phyloP scores from a whole-genome alignment of 2,329 filamentous ascomycete species.

The Xylariomycetidae sp. region DNA sequence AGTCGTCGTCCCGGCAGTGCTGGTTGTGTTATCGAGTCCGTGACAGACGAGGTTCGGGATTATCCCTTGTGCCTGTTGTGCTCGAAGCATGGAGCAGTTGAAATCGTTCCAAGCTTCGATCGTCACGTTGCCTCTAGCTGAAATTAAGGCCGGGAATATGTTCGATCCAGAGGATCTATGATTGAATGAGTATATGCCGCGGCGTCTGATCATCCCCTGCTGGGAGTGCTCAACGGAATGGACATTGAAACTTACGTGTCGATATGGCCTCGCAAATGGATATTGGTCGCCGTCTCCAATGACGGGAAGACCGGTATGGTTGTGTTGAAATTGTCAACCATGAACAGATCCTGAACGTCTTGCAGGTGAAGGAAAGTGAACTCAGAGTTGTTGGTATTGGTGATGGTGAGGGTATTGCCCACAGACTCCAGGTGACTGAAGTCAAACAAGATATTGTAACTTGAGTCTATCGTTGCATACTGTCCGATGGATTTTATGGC shows the following conservation, averaged over 20 bases:
- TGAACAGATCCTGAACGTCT: neutral
- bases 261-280: conserved; percentile 6
- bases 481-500: neutral
- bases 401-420: neutral
- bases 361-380: conserved; percentile 3
- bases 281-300: conserved; percentile 4
- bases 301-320: conserved; percentile 1
- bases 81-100: conserved; percentile 9
- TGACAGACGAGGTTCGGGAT: conserved; percentile 6
- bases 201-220: no score
- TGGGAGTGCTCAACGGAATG: no score
- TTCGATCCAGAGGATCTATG: conserved; percentile 5
- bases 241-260: conserved; percentile 9
- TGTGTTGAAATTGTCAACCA: conserved; percentile 6
- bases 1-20: no score
- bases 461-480: neutral
- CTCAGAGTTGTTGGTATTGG: conserved; percentile 7
- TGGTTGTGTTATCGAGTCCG: conserved; percentile 3
- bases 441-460: neutral
- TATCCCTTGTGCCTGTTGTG: conserved; percentile 2
- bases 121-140: conserved; percentile 3
- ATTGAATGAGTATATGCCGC: no score
- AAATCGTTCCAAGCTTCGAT: conserved; percentile 11
- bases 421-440: neutral
- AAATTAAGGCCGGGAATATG: conserved; percentile 5